phyloP scores from a whole-genome alignment of 2,329 filamentous ascomycete genomes.

The Alternaria metachromatica region DNA sequence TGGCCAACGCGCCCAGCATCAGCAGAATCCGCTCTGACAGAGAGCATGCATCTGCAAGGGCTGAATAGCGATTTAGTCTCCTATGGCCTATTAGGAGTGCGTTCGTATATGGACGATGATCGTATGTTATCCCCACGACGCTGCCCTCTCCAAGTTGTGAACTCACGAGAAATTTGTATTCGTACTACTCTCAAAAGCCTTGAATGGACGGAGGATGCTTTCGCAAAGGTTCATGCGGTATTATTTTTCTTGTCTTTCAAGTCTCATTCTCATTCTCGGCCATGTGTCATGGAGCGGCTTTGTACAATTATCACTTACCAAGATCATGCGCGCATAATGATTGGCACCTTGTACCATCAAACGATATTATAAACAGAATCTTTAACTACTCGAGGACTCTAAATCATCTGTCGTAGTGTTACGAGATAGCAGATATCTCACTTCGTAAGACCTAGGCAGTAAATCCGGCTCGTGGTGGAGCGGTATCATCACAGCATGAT shows the following conservation, averaged over 20 bases:
- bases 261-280: background rate
- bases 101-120: background rate
- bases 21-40: background rate
- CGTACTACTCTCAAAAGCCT: background rate
- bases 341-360: background rate
- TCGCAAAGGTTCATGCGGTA: background rate
- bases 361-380: background rate
- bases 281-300: background rate
- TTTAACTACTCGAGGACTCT: background rate
- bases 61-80: background rate
- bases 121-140: background rate
- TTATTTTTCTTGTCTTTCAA: background rate
- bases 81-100: background rate
- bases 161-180: conserved; percentile 1
- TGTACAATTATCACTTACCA: conserved; percentile 1
- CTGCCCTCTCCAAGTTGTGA: background rate
- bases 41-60: background rate
- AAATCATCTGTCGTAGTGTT: background rate
- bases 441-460: background rate
- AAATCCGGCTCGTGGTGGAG: background rate
- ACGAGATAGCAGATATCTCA: background rate
- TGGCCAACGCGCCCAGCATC: background rate
- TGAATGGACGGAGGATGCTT: background rate
- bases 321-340: background rate
- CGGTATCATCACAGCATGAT: conserved; percentile 1